Base-by-base conservation (phyloP, 495 filamentous ascomycete genomes). In the Penicillium canescens region DNA sequence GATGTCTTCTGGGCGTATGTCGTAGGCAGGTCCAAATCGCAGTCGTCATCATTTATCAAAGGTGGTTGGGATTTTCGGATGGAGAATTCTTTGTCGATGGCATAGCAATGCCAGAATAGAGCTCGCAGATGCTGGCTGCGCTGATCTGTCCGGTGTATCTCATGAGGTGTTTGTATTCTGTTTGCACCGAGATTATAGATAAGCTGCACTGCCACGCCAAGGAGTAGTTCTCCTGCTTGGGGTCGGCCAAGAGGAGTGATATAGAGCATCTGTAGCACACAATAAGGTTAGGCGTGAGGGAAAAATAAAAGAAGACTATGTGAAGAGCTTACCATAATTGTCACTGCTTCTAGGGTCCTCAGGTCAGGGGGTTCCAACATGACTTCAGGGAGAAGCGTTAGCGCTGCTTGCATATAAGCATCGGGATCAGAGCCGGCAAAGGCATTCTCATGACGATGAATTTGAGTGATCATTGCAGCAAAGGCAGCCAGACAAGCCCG, bases 31-130 rank as follows among this genome's bases (percentile, higher is more conserved):
- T 63, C 57, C 8, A 74, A 20, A 31, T 74, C 71, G 28, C 69
- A 73, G 24, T 70, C 55, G 14, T 46, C 52, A 8, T 69, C 68
- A 9, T 66, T 63, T 3, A 74, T 57, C 12, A 64, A 35, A 1
- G 67, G 69, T 6, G 68, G 62, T 26, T 62, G 57, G 8, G 52
- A 39, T 24, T 57, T 56, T 10, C 67, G 64, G 11, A 70, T 64
- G 7, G 65, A 65, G 18, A 70, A 52, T 42, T 71, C 63, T 24
- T 69, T 72, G 42, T 74, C 72, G 11, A 65, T 42, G 11, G 52
- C 52, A 49, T 73, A 75, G 46, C 63, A 69, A 8, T 68, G 52
- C 72, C 72, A 73, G 54, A 75, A 75, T 0, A 72, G 37, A 23
- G 52, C 59, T 3, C 70, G 68, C 5, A 67, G 28, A 56, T 73